Evolutionary conservation across 257 asterid species (phyloP).

Genomic region (Striga asiatica): DNA sequence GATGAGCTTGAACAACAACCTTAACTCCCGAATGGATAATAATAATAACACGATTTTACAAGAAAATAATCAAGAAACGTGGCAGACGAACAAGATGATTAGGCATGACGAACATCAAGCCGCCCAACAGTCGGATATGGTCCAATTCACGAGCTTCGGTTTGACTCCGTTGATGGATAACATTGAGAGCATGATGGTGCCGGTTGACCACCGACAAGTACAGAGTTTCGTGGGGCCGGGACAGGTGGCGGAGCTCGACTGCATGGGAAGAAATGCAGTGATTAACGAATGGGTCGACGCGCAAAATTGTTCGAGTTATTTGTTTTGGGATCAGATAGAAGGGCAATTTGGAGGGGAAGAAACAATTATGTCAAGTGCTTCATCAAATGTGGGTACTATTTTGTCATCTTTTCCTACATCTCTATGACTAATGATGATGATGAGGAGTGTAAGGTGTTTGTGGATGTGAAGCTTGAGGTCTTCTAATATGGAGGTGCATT

Average conservation of each 20-base stretch:
- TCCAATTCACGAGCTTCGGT: slow-evolving; percentile 15
- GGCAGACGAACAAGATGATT: slow-evolving; percentile 27
- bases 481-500: not conserved
- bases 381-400: slow-evolving; percentile 34
- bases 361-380: slow-evolving; percentile 9
- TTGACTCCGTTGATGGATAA: slow-evolving; percentile 40
- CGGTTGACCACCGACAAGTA: slow-evolving; percentile 18
- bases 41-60: slow-evolving; percentile 31
- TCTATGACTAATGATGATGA: slow-evolving; percentile 22
- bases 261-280: slow-evolving; percentile 29
- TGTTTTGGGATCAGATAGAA: slow-evolving; percentile 57
- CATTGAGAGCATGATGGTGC: slow-evolving; percentile 29
- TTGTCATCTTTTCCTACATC: slow-evolving; percentile 56
- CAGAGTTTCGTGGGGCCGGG: slow-evolving; percentile 23
- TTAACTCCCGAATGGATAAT: slow-evolving; percentile 15
- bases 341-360: slow-evolving; percentile 47
- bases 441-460: too few species aligned
- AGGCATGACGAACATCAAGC: slow-evolving; percentile 1
- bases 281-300: slow-evolving; percentile 46
- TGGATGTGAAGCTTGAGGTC: too few species aligned
- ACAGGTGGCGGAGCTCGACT: slow-evolving; percentile 25
- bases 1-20: slow-evolving; percentile 6
- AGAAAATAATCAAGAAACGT: slow-evolving; percentile 29
- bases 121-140: slow-evolving; percentile 3
- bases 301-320: slow-evolving; percentile 49